Evolutionary conservation across 371 early-diverging fungal species (phyloP).

Genomic region (Mucor sp.): DNA sequence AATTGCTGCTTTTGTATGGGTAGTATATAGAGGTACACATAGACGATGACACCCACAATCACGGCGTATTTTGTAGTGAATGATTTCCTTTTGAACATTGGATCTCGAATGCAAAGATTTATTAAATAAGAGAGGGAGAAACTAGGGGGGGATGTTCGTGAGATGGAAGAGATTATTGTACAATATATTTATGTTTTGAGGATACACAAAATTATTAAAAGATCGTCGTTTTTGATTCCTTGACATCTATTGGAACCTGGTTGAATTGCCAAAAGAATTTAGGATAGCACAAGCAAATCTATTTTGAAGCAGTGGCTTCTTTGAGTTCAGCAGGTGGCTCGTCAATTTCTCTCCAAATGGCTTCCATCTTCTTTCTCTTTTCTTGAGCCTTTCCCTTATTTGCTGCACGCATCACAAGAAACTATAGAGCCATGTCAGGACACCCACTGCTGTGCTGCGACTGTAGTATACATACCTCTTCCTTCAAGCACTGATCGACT

Average conservation of each 20-base stretch:
- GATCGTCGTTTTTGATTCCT: slow-evolving; percentile 1
- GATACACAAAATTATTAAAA: slow-evolving; percentile 3
- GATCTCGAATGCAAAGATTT: not conserved
- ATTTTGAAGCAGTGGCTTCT: not conserved
- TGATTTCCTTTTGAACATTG: not conserved
- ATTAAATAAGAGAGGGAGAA: not conserved
- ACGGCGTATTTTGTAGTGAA: not conserved
- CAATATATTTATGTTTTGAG: not conserved
- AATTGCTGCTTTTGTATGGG: not conserved
- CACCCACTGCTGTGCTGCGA: not conserved
- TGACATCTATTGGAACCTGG: not conserved
- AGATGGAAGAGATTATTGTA: not conserved
- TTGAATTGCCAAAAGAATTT: not conserved
- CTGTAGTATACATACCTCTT: slow-evolving; percentile 42
- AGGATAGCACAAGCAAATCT: not conserved
- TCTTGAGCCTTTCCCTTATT: slow-evolving; percentile 39
- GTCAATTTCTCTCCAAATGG: slow-evolving; percentile 52
- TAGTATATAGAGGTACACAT: not conserved
- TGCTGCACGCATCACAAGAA: slow-evolving; percentile 36
- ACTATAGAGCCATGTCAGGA: slow-evolving; percentile 19
- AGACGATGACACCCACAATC: not conserved
- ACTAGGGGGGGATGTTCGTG: not conserved
- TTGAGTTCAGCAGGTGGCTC: slow-evolving; percentile 38
- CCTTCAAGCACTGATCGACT: slow-evolving; percentile 44
- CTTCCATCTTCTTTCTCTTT: slow-evolving; percentile 44